Evolutionary conservation across 176 grass and related monocot genomes (phyloP), one percentile per base, ranked within the genome.

Genomic region (Thinopyrum elongatum): DNA sequence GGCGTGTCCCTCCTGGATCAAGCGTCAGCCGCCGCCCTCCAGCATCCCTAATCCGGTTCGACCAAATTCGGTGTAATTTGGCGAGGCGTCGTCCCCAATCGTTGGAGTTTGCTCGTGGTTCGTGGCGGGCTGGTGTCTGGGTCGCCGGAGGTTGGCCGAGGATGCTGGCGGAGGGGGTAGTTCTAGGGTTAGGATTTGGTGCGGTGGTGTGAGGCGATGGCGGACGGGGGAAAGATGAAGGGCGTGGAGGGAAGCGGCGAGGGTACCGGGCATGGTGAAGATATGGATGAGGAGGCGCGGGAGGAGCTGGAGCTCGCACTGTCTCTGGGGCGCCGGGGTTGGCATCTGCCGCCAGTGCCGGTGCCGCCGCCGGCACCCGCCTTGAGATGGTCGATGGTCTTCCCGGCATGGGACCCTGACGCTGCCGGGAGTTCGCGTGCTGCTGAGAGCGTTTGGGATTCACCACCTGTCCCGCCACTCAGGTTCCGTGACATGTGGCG

Each of bases 151-250:
- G 57, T 58, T 25, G 55, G 19, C 3, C 17, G 70, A 23, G 83
- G 22, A 76, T 87, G 76, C 25, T 29, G 62, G 31, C 23, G 70
- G 74, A 36, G 15, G 81, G 46, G 76, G 16, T 81, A 31, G 68
- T 69, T 79, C 77, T 91, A 91, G 85, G 85, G 85, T 85, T 91
- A 77, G 81, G 77, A 76, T 55, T 88, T 62, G 69, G 10, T n/a
- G 27, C 41, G 36, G 30, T 51, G 77, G 77, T 15, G 23, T 53
- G 85, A 81, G 36, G 70, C 49, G 5, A 99, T 96, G 92, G 87
- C 90, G 70, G 97, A 96, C 60, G 82, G 82, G 34, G 77, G 77
- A 22, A 89, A 90, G 74, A 90, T 91, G 92, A 96, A 99, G 90
- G 88, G 84, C 59, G 65, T 94, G 65, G 90, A 86, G 46, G 82